Base-by-base conservation (phyloP, 352 stramenopile species). In the Globisporangium barbulae region DNA sequence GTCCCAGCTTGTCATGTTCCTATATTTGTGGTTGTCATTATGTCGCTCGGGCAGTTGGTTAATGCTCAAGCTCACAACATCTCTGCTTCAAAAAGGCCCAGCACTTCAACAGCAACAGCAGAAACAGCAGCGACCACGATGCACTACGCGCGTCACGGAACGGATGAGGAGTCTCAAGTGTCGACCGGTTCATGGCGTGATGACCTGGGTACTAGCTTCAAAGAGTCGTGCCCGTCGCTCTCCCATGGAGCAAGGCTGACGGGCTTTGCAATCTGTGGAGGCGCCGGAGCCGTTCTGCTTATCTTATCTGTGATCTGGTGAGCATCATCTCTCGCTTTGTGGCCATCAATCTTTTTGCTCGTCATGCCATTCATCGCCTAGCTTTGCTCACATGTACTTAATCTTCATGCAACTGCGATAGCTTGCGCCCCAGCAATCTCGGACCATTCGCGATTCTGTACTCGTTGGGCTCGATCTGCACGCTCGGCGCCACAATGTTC, bases 401-500 rank as follows among this genome's bases (percentile, higher is more conserved):
- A 6, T 37, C 33, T 30, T 44, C 25, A 28, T 28, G 8, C 7
- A 55, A 55, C 6, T 21, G 17, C 25, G 21, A 41, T 35, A 57
- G 50, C 28, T 42, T 57, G 7, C 50, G 63, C 15, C 61, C 53
- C 2, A 54, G 63, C 19, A 69, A 81, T 49, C 62, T 74, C 10
- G 53, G 44, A 6, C 63, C 71, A 9, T 82, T 82, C 48, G 74
- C 65, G 17, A 48, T 80, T 33, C 67, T 74, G 37, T 86, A 82
- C 63, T 89, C 83, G 9, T 30, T 88, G 25, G 83, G 85, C 10
- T 77, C 75, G 21, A 65, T 93, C 35, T 75, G 67, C 44, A 74
- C 77, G 22, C 17, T 71, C 33, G 22, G 30, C 12, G 60, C 65
- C 33, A 88, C 73, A n/a, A 52, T 59, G 59, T 65, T 65, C 59